Conservation (phyloP, 169 alveolate genomes). For the Theileria parva region DNA sequence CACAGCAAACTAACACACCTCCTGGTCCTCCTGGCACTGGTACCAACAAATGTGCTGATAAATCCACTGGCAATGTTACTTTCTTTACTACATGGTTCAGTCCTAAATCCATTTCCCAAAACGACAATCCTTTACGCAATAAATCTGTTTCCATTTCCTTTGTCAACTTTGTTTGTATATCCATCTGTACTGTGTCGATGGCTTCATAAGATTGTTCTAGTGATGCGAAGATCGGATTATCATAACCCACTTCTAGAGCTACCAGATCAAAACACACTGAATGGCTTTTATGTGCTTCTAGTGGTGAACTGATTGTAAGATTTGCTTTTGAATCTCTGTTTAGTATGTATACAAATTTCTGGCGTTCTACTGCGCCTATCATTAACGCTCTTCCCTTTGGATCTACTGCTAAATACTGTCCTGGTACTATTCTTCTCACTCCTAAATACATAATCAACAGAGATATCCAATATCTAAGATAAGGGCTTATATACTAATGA, state of each 20-base stretch:
- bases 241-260: slow-evolving; percentile 94
- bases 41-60: slow-evolving; percentile 89
- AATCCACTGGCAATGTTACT: slow-evolving; percentile 77
- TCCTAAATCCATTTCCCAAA: slow-evolving; percentile 99
- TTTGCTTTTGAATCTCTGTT: slow-evolving; percentile 92
- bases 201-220: slow-evolving; percentile 90
- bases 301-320: slow-evolving; percentile 94
- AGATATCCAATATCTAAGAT: no score
- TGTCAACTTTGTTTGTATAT: slow-evolving; percentile 50
- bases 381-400: slow-evolving; percentile 99
- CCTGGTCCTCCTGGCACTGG: slow-evolving; percentile 98
- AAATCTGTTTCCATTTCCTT: slow-evolving; percentile 27
- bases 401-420: slow-evolving; percentile 98
- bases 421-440: slow-evolving; percentile 95
- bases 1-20: slow-evolving; percentile 96
- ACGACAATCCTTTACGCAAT: slow-evolving; percentile 85
- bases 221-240: slow-evolving; percentile 96
- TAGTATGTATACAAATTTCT: slow-evolving; percentile 96
- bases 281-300: slow-evolving; percentile 95
- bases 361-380: slow-evolving; percentile 98
- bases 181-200: slow-evolving; percentile 85
- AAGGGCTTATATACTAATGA: neutral
- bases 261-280: slow-evolving; percentile 90
- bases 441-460: slow-evolving; percentile 34
- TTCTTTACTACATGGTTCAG: slow-evolving; percentile 96